Conservation (phyloP, 1,139 yeast species). For the Geotrichum europaeum region DNA sequence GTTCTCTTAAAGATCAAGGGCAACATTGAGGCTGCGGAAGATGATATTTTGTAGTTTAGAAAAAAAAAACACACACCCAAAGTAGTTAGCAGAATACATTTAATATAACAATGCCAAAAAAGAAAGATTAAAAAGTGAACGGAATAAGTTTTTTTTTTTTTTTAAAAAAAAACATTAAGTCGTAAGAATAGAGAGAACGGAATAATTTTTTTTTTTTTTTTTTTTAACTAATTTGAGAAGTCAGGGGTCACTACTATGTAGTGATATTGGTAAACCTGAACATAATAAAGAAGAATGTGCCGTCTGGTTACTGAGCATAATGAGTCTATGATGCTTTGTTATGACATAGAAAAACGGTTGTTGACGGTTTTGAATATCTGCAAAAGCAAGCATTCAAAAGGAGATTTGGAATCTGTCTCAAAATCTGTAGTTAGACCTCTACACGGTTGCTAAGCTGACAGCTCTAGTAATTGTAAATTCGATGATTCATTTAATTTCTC, state of each 20-base stretch:
- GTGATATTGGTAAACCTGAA: not conserved
- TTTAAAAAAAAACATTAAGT: too few relatives aligned
- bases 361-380: not conserved
- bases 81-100: not conserved
- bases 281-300: not conserved
- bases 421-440: not conserved
- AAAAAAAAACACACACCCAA: not conserved
- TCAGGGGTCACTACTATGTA: not conserved
- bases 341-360: not conserved
- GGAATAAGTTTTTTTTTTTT: not conserved
- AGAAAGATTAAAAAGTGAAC: not conserved
- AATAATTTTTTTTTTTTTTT: too few relatives aligned
- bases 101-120: not conserved
- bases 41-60: constrained; percentile 39
- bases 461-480: not conserved
- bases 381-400: not conserved
- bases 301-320: not conserved
- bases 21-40: constrained; percentile 66
- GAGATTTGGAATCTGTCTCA: not conserved
- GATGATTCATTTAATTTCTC: not conserved
- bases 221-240: not conserved
- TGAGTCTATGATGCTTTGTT: not conserved
- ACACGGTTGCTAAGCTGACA: not conserved
- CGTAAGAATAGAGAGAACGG: not conserved
- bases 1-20: constrained; percentile 77